These are phyloP conservation scores for Primulina eburnea DNA, from an alignment of 257 asterid genomes.

Conservation along the genomic window DNA sequence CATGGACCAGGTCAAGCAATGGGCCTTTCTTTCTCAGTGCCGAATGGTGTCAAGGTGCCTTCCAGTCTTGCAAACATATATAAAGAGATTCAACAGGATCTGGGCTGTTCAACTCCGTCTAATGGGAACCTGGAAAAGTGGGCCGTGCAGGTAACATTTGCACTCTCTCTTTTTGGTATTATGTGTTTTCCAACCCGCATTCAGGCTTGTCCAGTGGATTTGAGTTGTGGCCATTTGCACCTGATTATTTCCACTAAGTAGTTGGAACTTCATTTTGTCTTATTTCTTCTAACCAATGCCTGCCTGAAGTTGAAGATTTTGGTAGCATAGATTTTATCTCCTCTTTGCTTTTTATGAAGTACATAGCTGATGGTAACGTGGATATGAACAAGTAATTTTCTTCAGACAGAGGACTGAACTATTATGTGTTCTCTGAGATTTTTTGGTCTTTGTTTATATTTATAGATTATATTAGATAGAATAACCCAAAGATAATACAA, in stretches of 20 bases:
- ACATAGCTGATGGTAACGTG: not conserved
- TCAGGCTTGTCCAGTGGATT: not conserved
- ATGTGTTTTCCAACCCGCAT: not conserved
- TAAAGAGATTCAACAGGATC: slow-evolving; percentile 82
- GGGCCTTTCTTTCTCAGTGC: slow-evolving; percentile 98
- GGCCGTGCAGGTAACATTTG: slow-evolving; percentile 74
- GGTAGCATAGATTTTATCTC: not conserved
- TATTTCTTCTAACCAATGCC: not conserved
- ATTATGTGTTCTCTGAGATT: not conserved
- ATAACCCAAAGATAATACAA: not conserved
- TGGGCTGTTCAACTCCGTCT: slow-evolving; percentile 76
- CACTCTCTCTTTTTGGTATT: slow-evolving; percentile 17
- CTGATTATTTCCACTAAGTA: not conserved
- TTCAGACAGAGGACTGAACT: not conserved
- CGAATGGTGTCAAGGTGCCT: slow-evolving; percentile 75
- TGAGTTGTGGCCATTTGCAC: not conserved
- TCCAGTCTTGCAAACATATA: slow-evolving; percentile 85
- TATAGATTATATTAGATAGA: not conserved
- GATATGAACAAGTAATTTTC: not conserved
- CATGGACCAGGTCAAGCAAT: slow-evolving; percentile 99
- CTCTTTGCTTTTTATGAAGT: not conserved
- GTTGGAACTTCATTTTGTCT: not conserved
- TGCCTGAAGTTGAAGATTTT: not conserved
- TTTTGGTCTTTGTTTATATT: too few relatives aligned
- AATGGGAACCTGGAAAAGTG: slow-evolving; percentile 89